Percentiles rank a stretch among this genome's conserved stretches.
Evolutionary conservation across 768 basidiomycete genomes (phyloP).

Genomic region (Calocera viscosa): DNA sequence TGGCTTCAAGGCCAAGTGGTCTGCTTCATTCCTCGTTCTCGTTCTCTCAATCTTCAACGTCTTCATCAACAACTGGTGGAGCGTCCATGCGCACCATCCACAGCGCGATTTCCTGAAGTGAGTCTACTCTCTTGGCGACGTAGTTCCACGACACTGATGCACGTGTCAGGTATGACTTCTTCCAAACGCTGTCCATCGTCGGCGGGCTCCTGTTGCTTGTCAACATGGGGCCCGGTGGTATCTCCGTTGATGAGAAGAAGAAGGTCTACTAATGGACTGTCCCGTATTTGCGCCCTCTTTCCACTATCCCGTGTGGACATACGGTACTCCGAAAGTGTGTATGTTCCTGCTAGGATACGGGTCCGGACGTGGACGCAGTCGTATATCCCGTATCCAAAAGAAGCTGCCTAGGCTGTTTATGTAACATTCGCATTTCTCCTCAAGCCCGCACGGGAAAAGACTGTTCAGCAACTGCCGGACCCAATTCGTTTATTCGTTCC

Average conservation of each 20-base stretch:
- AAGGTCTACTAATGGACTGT: constrained; percentile 56
- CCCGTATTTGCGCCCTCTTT: neutral
- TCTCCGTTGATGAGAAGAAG: constrained; percentile 99
- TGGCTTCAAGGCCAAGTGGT: constrained; percentile 99
- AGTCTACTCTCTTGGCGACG: constrained; percentile 24
- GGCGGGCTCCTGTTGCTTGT: constrained; percentile 94
- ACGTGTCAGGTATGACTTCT: constrained; percentile 79
- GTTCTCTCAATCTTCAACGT: constrained; percentile 91
- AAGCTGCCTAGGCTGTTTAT: too few species aligned
- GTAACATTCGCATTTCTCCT: too few species aligned
- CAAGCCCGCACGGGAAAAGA: too few species aligned
- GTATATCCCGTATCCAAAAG: too few species aligned
- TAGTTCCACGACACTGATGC: constrained; percentile 20
- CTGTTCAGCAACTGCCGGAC: too few species aligned
- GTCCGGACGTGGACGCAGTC: too few species aligned
- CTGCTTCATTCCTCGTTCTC: constrained; percentile 86
- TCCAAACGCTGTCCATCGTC: constrained; percentile 97
- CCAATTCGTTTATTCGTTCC: too few species aligned
- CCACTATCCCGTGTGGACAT: neutral
- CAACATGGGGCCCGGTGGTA: constrained; percentile 95
- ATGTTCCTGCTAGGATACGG: too few species aligned
- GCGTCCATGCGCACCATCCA: constrained; percentile 79
- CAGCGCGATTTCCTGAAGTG: constrained; percentile 97
- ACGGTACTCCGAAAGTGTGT: neutral
- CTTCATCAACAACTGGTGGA: constrained; percentile 99